These are phyloP conservation scores for Candida khao-thaluensis DNA, from an alignment of 805 yeast species.

Conservation along the genomic window DNA sequence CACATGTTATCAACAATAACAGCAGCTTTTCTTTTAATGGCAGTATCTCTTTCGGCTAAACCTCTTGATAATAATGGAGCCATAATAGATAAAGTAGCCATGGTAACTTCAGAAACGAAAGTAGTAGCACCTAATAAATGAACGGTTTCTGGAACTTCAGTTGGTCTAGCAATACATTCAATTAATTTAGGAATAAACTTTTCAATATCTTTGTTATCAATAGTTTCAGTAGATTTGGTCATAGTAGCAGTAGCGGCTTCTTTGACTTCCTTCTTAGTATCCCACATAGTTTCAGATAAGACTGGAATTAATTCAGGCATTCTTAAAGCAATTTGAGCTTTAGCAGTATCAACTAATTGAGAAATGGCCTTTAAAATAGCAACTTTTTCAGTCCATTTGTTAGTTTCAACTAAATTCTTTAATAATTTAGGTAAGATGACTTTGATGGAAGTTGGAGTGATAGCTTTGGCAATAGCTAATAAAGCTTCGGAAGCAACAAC, in stretches of 20 bases:
- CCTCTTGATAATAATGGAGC: slow-evolving; percentile 98
- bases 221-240: slow-evolving; percentile 94
- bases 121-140: slow-evolving; percentile 99
- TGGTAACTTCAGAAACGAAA: slow-evolving; percentile 98
- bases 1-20: slow-evolving; percentile 99
- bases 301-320: slow-evolving; percentile 99
- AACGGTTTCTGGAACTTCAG: slow-evolving; percentile 97
- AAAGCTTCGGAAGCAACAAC: slow-evolving; percentile 75
- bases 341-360: slow-evolving; percentile 89
- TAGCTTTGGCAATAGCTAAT: slow-evolving; percentile 70
- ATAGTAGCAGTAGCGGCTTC: slow-evolving; percentile 93
- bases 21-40: slow-evolving; percentile 99
- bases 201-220: slow-evolving; percentile 99
- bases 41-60: slow-evolving; percentile 99
- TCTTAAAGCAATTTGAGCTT: slow-evolving; percentile 94
- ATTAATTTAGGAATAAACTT: slow-evolving; percentile 98
- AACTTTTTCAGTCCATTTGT: slow-evolving; percentile 98
- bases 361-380: slow-evolving; percentile 84
- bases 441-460: slow-evolving; percentile 94
- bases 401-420: slow-evolving; percentile 61
- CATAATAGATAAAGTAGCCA: slow-evolving; percentile 99
- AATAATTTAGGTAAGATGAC: slow-evolving; percentile 80
- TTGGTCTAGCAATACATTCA: slow-evolving; percentile 94
- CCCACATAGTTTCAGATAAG: slow-evolving; percentile 99
- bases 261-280: slow-evolving; percentile 98